Evolutionary conservation across 1,284 basidiomycete species (phyloP).

Genomic region (Rhodofomes roseus): DNA sequence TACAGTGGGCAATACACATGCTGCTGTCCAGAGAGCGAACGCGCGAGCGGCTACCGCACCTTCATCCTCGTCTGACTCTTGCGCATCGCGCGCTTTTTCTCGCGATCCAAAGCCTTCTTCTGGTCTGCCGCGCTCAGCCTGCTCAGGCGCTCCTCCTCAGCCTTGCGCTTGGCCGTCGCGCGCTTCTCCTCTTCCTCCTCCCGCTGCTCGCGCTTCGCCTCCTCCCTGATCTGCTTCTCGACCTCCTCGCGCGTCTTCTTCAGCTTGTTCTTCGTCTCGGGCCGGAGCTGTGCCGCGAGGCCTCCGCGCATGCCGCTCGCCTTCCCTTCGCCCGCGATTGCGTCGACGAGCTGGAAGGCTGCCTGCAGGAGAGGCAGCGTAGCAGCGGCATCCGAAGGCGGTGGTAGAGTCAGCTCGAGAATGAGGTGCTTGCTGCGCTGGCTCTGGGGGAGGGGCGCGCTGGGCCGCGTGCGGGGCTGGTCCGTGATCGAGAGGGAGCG

Average conservation of each 20-base stretch:
- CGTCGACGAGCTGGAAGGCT: slow-evolving; percentile 72
- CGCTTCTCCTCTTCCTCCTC: slow-evolving; percentile 62
- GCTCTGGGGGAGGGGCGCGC: slow-evolving; percentile 40
- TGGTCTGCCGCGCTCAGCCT: slow-evolving; percentile 74
- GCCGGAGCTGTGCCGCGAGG: slow-evolving; percentile 46
- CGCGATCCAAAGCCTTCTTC: slow-evolving; percentile 72
- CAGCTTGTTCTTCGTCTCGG: slow-evolving; percentile 78
- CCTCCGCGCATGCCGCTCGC: slow-evolving; percentile 20
- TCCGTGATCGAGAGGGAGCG: slow-evolving; percentile 82
- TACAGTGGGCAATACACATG: neutral
- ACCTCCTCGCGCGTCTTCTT: slow-evolving; percentile 67
- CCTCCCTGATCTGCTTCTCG: slow-evolving; percentile 69
- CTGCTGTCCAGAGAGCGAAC: no score
- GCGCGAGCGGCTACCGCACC: slow-evolving; percentile 32
- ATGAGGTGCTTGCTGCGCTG: slow-evolving; percentile 70
- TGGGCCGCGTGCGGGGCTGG: slow-evolving; percentile 72
- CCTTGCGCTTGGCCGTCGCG: slow-evolving; percentile 67
- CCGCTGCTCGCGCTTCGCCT: slow-evolving; percentile 71
- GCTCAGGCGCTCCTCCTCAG: slow-evolving; percentile 63
- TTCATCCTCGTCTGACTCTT: slow-evolving; percentile 66
- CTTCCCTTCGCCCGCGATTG: slow-evolving; percentile 46
- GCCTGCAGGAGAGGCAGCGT: slow-evolving; percentile 62
- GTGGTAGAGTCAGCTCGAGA: slow-evolving; percentile 59
- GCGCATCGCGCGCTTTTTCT: slow-evolving; percentile 65
- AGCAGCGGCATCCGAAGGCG: slow-evolving; percentile 43